Base-by-base conservation (phyloP, 176 grass and related monocot species). In the Cenchrus americanus region DNA sequence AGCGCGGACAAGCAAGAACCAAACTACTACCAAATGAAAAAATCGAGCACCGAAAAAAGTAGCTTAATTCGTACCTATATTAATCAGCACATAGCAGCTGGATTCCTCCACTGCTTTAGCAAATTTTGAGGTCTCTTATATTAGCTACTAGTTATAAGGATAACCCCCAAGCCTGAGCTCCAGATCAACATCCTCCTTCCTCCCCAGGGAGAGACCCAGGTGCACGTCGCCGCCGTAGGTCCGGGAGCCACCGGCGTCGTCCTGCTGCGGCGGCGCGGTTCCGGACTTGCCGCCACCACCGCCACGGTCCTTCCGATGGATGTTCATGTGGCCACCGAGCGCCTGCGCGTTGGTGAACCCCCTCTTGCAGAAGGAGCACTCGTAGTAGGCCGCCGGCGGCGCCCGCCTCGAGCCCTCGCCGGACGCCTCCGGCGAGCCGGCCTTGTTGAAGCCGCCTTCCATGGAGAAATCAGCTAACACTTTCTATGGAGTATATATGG, bases 281-380 rank as follows among this genome's bases (percentile, higher is more conserved):
- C 62, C 73, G 13, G 79, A 5, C 84, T 74, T 87, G 49, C 43
- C 61, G 14, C 73, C 66, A 0, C 91, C 27, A 30, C 42, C 42
- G 42, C 73, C 66, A 0, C 91, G 86, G 62, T 88, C 88, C 77
- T 90, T 93, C 24, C 89, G 86, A 73, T 94, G 92, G 88, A 94
- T 83, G 88, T 94, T 94, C 92, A 94, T 94, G 86, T 94, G 92
- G 32, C 92, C 92, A 10, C 92, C 92, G 0, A 94, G 82, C 63
- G 92, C 92, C 83, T 94, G 92, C 6, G 89, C 88, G 76, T 91
- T 94, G 76, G 88, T 86, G 92, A 94, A 94, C 18, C 92, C 92
- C 73, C 75, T 75, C 73, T 89, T 89, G 86, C 92, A 94, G 88
- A 89, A 86, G 63, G 63, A 55, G 86, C 89, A 91, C 70, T 86